Base-by-base conservation (phyloP, 106 monocot genomes). In the Posidonia australis region DNA sequence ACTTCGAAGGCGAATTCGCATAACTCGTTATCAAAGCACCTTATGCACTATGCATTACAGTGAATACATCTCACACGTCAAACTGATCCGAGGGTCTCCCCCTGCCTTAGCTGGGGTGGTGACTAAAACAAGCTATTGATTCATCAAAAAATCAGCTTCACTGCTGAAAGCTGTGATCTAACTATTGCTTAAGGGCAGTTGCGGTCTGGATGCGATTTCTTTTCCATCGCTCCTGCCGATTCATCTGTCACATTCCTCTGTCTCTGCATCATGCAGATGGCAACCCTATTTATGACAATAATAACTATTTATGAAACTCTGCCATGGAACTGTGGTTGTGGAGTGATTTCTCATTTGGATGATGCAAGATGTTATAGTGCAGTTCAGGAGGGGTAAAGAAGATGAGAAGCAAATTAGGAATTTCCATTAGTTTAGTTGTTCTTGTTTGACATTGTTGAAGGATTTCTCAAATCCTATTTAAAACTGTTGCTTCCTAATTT, bases 21-120 rank as follows among this genome's bases (percentile, higher is more conserved):
- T 98, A 60, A 98, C 96, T 13, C 84, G 84, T 29, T 98, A 98
- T 57, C 86, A 87, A 69, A 98, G 96, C 82, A 90, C 87, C 9
- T 74, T 98, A 2, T 85, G 68, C 73, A 90, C 96, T 6, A 85
- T 98, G 96, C 84, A 80, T 62, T 98, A 68, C 70, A 70, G 65
- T 62, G 90, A 98, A 41, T 98, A 98, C 22, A 79, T 67, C 28
- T 61, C 82, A 10, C 73, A 85, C 62, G 81, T 98, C 54, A 84
- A 83, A 75, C 74, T 29, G 20, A 81, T 46, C 13, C 69, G 90
- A 43, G 89, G 89, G 14, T 54, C 67, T 10, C 58, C 67, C 60
- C 87, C 87, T n/a, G 52, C 61, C 22, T 64, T 87, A 46, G 69
- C 60, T 13, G 87, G 96, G 70, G 13, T 27, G 44, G 13, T 17